Evolutionary conservation across 345 rosid genomes (phyloP).

Genomic region (Physaria fendleri): DNA sequence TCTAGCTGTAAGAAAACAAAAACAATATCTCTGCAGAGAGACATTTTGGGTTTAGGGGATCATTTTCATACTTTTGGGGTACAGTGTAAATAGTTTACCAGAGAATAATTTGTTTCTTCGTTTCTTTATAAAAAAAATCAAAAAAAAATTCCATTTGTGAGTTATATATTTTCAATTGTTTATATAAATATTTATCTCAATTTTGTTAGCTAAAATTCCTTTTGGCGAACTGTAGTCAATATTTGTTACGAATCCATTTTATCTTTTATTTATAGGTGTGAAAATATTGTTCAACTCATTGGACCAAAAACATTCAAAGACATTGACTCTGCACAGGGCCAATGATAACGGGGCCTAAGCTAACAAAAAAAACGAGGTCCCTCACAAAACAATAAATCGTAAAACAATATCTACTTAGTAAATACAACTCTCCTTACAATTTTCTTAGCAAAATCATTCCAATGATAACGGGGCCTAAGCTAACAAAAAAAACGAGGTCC

Average conservation of each 20-base stretch:
- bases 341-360: no score
- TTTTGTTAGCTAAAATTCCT: background rate
- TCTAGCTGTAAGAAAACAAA: background rate
- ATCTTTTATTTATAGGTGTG: background rate
- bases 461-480: no score
- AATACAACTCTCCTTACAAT: no score
- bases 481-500: no score
- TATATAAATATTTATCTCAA: background rate
- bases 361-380: no score
- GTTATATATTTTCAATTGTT: background rate
- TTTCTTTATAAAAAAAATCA: background rate
- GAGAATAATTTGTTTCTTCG: constrained; percentile 18
- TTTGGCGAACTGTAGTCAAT: constrained; percentile 25
- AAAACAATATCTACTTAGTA: no score
- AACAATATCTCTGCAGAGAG: background rate
- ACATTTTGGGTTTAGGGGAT: constrained; percentile 14
- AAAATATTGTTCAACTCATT: constrained; percentile 14
- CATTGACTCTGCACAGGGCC: constrained; percentile 21
- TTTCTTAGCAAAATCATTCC: no score
- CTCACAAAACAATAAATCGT: no score
- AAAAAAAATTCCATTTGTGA: background rate
- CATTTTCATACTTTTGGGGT: constrained; percentile 21
- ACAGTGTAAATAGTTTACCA: constrained; percentile 27
- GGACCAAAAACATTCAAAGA: constrained; percentile 18
- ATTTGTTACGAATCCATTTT: constrained; percentile 10